A percentile compares a stretch with the other conserved stretches of the same genome.
phyloP scores from a whole-genome alignment of 2,329 filamentous ascomycete genomes.

The Aspergillus chevalieri region DNA sequence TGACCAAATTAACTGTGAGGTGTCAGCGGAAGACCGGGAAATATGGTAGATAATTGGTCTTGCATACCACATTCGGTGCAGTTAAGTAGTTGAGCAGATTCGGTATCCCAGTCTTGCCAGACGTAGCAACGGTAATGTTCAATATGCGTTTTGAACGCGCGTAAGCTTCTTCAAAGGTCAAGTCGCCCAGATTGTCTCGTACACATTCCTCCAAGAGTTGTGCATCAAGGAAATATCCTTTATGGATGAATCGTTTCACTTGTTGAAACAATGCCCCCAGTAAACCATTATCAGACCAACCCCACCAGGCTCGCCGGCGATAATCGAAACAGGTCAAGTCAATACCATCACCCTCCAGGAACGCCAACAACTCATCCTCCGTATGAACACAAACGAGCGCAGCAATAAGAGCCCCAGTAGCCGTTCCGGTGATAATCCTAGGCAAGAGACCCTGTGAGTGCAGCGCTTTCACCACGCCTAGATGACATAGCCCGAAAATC shows the following conservation, averaged over 20 bases:
- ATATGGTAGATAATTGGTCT: not conserved
- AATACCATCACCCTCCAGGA: slow-evolving; percentile 73
- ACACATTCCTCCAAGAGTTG: slow-evolving; percentile 78
- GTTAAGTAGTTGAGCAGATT: slow-evolving; percentile 88
- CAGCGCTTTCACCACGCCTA: slow-evolving; percentile 84
- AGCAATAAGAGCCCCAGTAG: slow-evolving; percentile 82
- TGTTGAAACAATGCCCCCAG: slow-evolving; percentile 60
- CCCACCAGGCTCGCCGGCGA: slow-evolving; percentile 17
- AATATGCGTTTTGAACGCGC: slow-evolving; percentile 75
- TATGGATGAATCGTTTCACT: slow-evolving; percentile 60
- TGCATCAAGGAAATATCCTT: slow-evolving; percentile 80
- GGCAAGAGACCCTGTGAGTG: slow-evolving; percentile 75
- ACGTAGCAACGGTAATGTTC: slow-evolving; percentile 84
- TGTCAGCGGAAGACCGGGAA: slow-evolving; percentile 3
- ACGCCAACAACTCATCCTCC: slow-evolving; percentile 71
- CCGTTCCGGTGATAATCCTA: slow-evolving; percentile 84
- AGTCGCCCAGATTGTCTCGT: slow-evolving; percentile 73
- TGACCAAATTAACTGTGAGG: slow-evolving; percentile 54
- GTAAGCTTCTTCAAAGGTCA: slow-evolving; percentile 92
- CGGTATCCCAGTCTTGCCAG: slow-evolving; percentile 67
- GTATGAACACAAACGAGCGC: slow-evolving; percentile 82
- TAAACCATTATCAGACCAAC: slow-evolving; percentile 32
- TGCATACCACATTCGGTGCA: slow-evolving; percentile 79
- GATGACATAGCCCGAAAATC: slow-evolving; percentile 83
- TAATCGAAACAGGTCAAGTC: slow-evolving; percentile 71